Base-by-base conservation (phyloP, 1,139 yeast genomes). In the Williopsis jadinii region DNA sequence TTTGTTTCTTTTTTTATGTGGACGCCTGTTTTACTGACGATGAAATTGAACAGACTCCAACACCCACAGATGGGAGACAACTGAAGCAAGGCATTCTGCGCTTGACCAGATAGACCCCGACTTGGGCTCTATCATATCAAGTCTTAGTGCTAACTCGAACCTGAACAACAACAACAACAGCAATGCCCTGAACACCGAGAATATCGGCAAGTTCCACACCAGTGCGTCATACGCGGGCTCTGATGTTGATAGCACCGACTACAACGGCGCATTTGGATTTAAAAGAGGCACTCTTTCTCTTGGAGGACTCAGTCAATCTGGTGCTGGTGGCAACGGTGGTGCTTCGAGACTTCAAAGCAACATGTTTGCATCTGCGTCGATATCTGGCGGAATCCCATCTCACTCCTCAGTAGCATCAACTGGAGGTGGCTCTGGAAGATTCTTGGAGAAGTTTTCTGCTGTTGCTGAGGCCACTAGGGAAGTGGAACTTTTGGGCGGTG, bases 381-480 rank as follows among this genome's bases (percentile, higher is more conserved):
- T 79, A 38, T 71, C 77, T 43, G 85, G 82, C 5, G 80, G 79
- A 6, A 67, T 75, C 35, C 49, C 58, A 10, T 41, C 55, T 13
- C 53, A 49, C 32, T 39, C 53, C 2, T 28, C 47, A 9, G 68
- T 76, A 26, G 67, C 46, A 11, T 30, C 33, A 10, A 51, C 52
- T n/a, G 40, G 51, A 33, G 37, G 49, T 13, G 43, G 41, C 9
- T 51, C 63, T 6, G 60, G 76, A 26, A 65, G 75, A 35, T 80
- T 80, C 53, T 62, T 80, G 44, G 83, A 78, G 49, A 80, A 83
- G 59, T 84, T 84, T 56, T 69, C 85, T 8, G 66, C 77, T n/a
- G 81, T 84, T 14, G 87, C 86, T 11, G 94, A 84, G 46, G 85
- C 87, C 32, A 84, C 95, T 0, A 68, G 87, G 51, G 90, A 83